Evolutionary conservation across 2,329 filamentous ascomycete genomes (phyloP), one percentile per base, ranked within the genome.

Genomic region (Ophiocordyceps unilateralis): DNA sequence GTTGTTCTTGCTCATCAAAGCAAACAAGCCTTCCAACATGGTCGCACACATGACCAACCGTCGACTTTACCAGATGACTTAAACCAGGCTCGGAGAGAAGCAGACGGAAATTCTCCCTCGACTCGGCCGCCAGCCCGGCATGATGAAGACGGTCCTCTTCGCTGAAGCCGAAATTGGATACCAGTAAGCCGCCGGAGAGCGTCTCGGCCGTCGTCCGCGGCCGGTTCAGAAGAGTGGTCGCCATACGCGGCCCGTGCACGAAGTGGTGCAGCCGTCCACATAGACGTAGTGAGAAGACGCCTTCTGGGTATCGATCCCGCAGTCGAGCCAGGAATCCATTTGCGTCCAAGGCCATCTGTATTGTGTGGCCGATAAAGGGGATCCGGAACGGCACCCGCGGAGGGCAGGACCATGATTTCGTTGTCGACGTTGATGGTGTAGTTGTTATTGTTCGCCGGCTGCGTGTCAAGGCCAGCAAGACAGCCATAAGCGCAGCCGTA

Each of bases 21-120:
- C 61, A 58, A 40, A 65, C 56, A 3, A 62, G 50, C 39, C 64
- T 60, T 1, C 55, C 51, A 10, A 61, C 53, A 30, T 53, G 51
- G 10, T 49, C 47, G n/a, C 54, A 53, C 1, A 64, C 43, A 19
- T 55, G 49, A 5, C 40, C 44, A 3, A 54, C 26, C 1, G 48
- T 48, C 12, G 32, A 44, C 9, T 47, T 21, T 36, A 48, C 47
- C 12, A 50, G 46, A 26, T 61, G 42, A 5, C 47, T 43, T 5
- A 61, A 43, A 8, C 52, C 51, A 0, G 53, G 45, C 2, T 55
- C 56, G 0, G 50, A 50, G 4, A 53, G 46, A 5, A 58, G 47
- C 24, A 56, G 44, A 20, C 54, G 51, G 40, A 54, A 57, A 5
- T 52, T 45, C 3, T 47, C 46, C n/a, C 51, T 44, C 2, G 59